Evolutionary conservation across 805 yeast genomes (phyloP), one percentile per base, ranked within the genome.

Genomic region (Wickerhamiella bombiphila): DNA sequence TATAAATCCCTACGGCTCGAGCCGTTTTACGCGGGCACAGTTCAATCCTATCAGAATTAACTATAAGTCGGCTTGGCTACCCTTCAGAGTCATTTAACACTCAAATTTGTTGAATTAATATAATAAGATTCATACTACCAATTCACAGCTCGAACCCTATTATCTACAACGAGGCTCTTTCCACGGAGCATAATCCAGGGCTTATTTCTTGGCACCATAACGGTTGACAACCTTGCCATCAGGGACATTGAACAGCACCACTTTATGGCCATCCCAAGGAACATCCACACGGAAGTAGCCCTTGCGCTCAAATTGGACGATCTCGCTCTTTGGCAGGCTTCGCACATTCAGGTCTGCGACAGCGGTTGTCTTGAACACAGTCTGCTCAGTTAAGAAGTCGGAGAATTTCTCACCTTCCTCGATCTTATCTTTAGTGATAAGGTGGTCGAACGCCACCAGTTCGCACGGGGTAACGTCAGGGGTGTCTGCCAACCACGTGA

Each of bases 241-340:
- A 45, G 97, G 97, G 51, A 88, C 83, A 47, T 94, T 78, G 65
- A 80, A 88, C 68, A 88, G 79, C 36, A 79, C 76, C 45, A 74
- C 77, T 45, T 74, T 72, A 50, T 72, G 65, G 41, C 76, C 80
- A 42, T 69, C 72, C 48, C 50, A 53, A 42, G 60, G 54, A 46
- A 65, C 48, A 50, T 88, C 97, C 43, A 86, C 67, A 57, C 91
- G 74, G 74, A 64, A 88, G 69, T 83, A 88, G 52, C 97, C 97
- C 67, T 88, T 88, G 69, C 97, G 80, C 65, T 88, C 97, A 49
- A 88, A 85, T 65, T 88, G 97, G 50, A 88, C 74, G 41, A 86
- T 67, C 49, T 82, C 94, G 47, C 93, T 94, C 49, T 66, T 78
- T 65, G 80, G 76, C 70, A 88, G 69, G 37, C 68, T 62, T 53